Base-by-base conservation (phyloP, 148 eudicot species). In the Beta vulgaris region DNA sequence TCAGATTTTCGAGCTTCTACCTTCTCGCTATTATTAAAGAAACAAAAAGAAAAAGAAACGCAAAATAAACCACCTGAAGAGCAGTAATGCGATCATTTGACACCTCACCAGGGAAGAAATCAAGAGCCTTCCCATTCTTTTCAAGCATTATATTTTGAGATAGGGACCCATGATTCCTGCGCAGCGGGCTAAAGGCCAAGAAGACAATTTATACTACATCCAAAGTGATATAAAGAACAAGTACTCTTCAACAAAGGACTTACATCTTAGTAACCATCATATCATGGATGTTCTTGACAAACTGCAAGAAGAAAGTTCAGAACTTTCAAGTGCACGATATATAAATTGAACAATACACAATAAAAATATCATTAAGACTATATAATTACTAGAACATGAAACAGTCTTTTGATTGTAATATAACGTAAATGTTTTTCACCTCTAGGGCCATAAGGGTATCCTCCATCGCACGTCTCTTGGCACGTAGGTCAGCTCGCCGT, bases 401-500 rank as follows among this genome's bases (percentile, higher is more conserved):
- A 60, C 26, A 66, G 18, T 0, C 3, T 67, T n/a, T 11, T 1
- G 6, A 40, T 29, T 21, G 19, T 2, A 70, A 18, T 21, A 42
- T 6, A 5, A 42, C 6, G 43, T 21, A 79, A n/a, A 29, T 43
- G 51, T 15, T 34, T 29, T 32, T 7, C 79, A 94, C 98, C 93
- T 94, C 95, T 75, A 94, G 83, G 75, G 97, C 98, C 96, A 88
- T 91, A 14, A 91, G 84, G 74, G 97, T 85, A 88, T 94, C 98
- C 79, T 88, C 96, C 88, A 87, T 87, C 7, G 98, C 97, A 74
- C 97, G 96, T 81, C 81, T 90, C 79, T 94, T 91, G 76, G 98
- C 97, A 68, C 77, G 87, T 61, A 80, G 80, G 83, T 94, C 97
- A 73, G 98, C 98, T 68, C 91, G 88, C 23, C 93, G 85, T 74